Base-by-base conservation (phyloP, 2,329 filamentous ascomycete species). In the Akanthomyces lecanii region DNA sequence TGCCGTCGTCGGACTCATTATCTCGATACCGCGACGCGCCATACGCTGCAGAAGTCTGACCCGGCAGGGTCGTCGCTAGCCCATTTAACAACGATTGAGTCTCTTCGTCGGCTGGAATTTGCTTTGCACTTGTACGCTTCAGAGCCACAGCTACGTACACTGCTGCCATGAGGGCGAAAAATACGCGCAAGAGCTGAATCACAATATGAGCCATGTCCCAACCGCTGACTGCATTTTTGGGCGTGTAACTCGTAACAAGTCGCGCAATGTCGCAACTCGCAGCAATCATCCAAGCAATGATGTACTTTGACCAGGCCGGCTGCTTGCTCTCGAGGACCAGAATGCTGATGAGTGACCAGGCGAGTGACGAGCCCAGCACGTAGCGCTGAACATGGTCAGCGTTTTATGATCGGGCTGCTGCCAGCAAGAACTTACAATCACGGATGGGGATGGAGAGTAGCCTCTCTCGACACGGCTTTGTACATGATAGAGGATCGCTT, bases 301-400 rank as follows among this genome's bases (percentile, higher is more conserved):
- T 51, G 25, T 51, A 51, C 12, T 21, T 56, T n/a, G 21, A 8
- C 61, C 61, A 63, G 4, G 2, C 38, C 6, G 61, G 61, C 5
- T 11, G 12, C 14, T 51, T 47, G 14, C 44, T 51, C 25, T 63
- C 61, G 8, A 63, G 33, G 0, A 63, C 47, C 4, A 63, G 7
- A 5, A 63, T 63, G 1, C 30, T 25, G 25, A 57, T n/a, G n/a
- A 48, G n/a, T 16, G 61, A 56, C 61, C 61, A 62, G 21, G 23
- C 2, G 18, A 62, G 18, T 3, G 61, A 40, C 2, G 61, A 63
- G 25, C 44, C 45, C 5, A 57, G 53, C 14, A 45, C 25, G 8
- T 36, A 36, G 18, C 54, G 42, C 54, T 57, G n/a, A 18, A 5
- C 12, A 30, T 36, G 25, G 44, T 54, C 61, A 52, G 38, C 12